Conservation (phyloP, 768 basidiomycete species). For the Amanita fuliginea region DNA sequence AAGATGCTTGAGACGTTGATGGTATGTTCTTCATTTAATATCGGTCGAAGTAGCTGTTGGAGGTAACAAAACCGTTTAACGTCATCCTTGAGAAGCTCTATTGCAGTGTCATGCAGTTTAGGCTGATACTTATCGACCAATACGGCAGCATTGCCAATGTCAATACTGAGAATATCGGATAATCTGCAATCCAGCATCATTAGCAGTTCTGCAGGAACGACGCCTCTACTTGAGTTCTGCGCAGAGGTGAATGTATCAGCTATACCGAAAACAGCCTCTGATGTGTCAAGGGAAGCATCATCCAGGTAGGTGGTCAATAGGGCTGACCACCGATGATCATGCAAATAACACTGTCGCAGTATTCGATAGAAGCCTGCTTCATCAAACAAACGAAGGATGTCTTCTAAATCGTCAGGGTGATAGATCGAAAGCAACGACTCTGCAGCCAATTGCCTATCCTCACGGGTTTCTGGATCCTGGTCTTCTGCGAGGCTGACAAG, state of each 20-base stretch:
- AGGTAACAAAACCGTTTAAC: slow-evolving; percentile 64
- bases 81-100: slow-evolving; percentile 35
- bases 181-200: slow-evolving; percentile 46
- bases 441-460: slow-evolving; percentile 90
- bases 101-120: slow-evolving; percentile 49
- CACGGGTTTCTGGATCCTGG: slow-evolving; percentile 63
- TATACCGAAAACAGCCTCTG: slow-evolving; percentile 56
- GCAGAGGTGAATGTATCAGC: slow-evolving; percentile 49
- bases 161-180: slow-evolving; percentile 48
- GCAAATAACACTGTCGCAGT: slow-evolving; percentile 67
- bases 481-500: slow-evolving; percentile 73
- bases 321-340: slow-evolving; percentile 65
- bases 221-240: slow-evolving; percentile 32
- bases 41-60: slow-evolving; percentile 52
- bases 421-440: slow-evolving; percentile 92
- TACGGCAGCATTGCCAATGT: slow-evolving; percentile 56
- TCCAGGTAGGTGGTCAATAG: slow-evolving; percentile 65
- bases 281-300: slow-evolving; percentile 50
- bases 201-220: slow-evolving; percentile 45
- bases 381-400: slow-evolving; percentile 60
- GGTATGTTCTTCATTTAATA: slow-evolving; percentile 21
- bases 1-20: slow-evolving; percentile 14
- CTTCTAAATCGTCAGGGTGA: slow-evolving; percentile 69
- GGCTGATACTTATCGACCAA: slow-evolving; percentile 66
- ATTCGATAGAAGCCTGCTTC: slow-evolving; percentile 87